phyloP scores from a whole-genome alignment of 106 monocot genomes.

The Platanthera guangdongensis region DNA sequence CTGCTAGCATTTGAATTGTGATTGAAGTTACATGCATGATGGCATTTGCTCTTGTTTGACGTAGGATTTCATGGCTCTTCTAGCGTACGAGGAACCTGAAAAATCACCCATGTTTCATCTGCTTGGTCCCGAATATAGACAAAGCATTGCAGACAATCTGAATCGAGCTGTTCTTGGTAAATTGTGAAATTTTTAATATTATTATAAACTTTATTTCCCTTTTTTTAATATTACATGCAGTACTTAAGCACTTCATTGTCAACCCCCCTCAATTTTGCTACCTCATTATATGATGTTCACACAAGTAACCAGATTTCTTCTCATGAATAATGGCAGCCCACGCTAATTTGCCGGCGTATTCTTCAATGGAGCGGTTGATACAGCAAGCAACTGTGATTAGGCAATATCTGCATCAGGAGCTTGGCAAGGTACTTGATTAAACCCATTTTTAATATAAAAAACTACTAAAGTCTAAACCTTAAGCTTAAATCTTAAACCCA shows the following conservation, averaged over 20 bases:
- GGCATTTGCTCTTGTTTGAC: background rate
- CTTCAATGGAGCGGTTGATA: conserved; percentile 79
- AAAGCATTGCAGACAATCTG: conserved; percentile 67
- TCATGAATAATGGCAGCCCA: conserved; percentile 41
- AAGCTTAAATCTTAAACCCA: too few relatives aligned
- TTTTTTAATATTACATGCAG: background rate
- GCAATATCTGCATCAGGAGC: conserved; percentile 58
- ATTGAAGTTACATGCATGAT: too few relatives aligned
- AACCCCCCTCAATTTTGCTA: background rate
- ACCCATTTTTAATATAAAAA: background rate
- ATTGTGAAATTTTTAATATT: background rate
- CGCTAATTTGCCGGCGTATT: conserved; percentile 72
- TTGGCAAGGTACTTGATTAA: conserved; percentile 53
- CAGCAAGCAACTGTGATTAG: conserved; percentile 74
- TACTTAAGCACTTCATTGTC: background rate
- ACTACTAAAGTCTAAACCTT: too few relatives aligned
- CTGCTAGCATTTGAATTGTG: too few relatives aligned
- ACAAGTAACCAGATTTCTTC: conserved; percentile 3
- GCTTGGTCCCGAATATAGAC: conserved; percentile 64
- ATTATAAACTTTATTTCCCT: background rate
- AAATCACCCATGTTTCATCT: conserved; percentile 93
- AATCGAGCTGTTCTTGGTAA: conserved; percentile 88
- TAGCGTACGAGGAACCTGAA: conserved; percentile 89
- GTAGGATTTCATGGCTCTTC: conserved; percentile 80
- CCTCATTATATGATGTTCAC: background rate